Evolutionary conservation across 805 yeast genomes (phyloP), one percentile per base, ranked within the genome.

Genomic region (Candida silvicultrix): DNA sequence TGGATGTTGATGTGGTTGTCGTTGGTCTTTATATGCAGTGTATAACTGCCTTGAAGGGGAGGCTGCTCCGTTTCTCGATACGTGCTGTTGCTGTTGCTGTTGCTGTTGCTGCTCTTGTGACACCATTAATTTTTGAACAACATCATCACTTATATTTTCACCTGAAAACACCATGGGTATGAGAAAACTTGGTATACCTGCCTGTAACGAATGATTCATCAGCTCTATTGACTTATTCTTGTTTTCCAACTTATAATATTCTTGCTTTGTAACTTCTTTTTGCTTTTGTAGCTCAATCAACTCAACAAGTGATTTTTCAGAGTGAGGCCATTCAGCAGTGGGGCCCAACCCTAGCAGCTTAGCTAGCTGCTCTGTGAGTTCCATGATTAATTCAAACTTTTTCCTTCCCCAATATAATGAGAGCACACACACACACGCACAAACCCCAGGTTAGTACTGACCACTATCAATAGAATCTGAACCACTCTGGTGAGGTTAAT

Each of bases 261-360:
- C 94, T 61, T 89, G 96, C 52, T 83, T 84, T 2, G 97, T 84
- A 39, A 75, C 72, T 60, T 90, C 97, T 58, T 85, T 92, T 59
- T 88, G 89, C 3, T 49, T 42, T 39, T 59, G 62, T 1, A 58
- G 45, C 7, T 50, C 47, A 7, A 59, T 55, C 9, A 59, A 41
- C 32, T 58, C 59, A 5, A 57, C 32, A 2, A 59, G 46, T 1
- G 60, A 47, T 38, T 49, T 43, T 38, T 59, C 63, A 0, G 57
- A 47, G 42, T 51, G 48, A 8, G 60, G 59, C 57, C 60, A 56
- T 21, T 56, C 57, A 7, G 49, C 50, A n/a, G 50, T 47, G 21
- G 53, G 48, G 0, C 58, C 56, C 21, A 58, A 49, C 5, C 61
- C 60, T 23, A 58, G 50, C 1, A 52, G 42, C 35, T 44, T 46